Percentiles rank a stretch among this genome's conserved stretches.
These are phyloP conservation scores for Paramecium pentaurelia DNA, from an alignment of 73 alveolate genomes.

Conservation along the genomic window DNA sequence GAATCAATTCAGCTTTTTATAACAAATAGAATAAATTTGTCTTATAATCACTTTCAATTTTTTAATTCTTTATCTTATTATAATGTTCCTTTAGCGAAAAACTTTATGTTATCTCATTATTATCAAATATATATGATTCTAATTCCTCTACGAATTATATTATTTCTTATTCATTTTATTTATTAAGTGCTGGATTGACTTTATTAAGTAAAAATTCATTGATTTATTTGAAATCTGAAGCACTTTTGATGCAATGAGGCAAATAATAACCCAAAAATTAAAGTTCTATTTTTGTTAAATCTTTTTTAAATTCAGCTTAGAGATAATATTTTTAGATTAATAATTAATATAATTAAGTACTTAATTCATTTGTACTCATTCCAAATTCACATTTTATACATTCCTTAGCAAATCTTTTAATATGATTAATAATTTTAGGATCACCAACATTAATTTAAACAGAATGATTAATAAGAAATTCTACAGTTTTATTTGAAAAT, in stretches of 20 bases:
- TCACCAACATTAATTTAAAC: background rate
- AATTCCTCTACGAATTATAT: background rate
- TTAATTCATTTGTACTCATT: background rate
- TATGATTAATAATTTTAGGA: background rate
- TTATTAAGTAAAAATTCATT: background rate
- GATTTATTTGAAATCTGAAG: background rate
- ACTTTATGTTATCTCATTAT: background rate
- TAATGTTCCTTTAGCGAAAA: background rate
- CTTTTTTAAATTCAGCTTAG: background rate
- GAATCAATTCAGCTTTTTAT: background rate
- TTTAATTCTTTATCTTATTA: background rate
- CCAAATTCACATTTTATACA: background rate
- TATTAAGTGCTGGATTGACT: background rate
- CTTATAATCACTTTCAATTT: background rate
- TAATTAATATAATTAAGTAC: background rate
- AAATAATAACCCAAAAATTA: background rate
- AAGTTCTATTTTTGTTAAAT: background rate
- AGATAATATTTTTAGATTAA: background rate
- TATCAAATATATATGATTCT: background rate
- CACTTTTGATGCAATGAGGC: background rate
- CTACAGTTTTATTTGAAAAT: background rate
- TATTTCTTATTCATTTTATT: background rate
- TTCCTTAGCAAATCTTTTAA: constrained; percentile 6
- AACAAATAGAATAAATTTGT: background rate
- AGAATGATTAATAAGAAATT: background rate